A percentile compares a stretch with the other conserved stretches of the same genome.
Evolutionary conservation across 495 filamentous ascomycete genomes (phyloP).

Genomic region (Letharia lupina): DNA sequence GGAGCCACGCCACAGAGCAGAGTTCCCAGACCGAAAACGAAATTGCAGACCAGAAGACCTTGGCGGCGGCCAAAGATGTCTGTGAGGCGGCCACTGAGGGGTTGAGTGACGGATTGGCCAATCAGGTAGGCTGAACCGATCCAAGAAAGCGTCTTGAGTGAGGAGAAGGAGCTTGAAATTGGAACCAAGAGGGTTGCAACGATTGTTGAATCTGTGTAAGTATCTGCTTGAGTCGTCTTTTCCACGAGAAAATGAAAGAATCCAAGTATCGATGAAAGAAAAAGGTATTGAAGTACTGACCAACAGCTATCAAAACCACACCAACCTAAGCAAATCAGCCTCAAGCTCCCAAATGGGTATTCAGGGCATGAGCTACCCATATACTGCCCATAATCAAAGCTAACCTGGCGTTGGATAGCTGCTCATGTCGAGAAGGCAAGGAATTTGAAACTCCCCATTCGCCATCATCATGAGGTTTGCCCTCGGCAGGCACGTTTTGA

Average conservation of each 20-base stretch:
- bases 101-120: conserved; percentile 77
- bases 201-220: conserved; percentile 57
- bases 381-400: conserved; percentile 6
- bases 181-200: conserved; percentile 76
- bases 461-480: not conserved
- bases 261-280: too few relatives aligned
- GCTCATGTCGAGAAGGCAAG: not conserved
- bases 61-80: conserved; percentile 77
- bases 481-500: not conserved
- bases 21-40: conserved; percentile 72
- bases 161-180: conserved; percentile 71
- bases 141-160: conserved; percentile 75
- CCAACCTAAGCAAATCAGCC: not conserved
- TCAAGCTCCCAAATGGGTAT: not conserved
- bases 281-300: not conserved
- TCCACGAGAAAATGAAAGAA: not conserved
- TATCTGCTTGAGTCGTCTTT: not conserved
- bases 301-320: not conserved
- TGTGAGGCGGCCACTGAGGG: conserved; percentile 72
- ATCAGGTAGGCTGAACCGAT: conserved; percentile 66
- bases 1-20: conserved; percentile 73
- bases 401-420: not conserved
- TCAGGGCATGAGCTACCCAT: not conserved
- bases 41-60: conserved; percentile 67
- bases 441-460: not conserved